Evolutionary conservation across 768 basidiomycete genomes (phyloP), one percentile per base, ranked within the genome.

Genomic region (Collybia sp.): DNA sequence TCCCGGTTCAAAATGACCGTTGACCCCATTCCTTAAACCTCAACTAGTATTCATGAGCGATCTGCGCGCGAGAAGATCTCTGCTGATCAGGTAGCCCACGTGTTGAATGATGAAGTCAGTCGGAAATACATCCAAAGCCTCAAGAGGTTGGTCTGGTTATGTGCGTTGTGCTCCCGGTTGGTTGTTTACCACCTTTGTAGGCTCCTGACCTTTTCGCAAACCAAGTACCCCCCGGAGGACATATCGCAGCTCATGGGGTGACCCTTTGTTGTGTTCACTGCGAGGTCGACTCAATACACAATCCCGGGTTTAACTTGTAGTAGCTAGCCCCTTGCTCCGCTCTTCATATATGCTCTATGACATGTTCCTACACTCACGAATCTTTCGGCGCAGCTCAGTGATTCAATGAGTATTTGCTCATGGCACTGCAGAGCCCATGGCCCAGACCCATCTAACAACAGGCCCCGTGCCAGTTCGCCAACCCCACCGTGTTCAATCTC

Each of bases 21-120:
- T 47, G 47, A 30, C n/a, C 32, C 36, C 20, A 49, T 13, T 50
- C 35, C 10, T 44, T 38, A 20, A 20, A 13, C 12, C 42, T 43
- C 19, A 37, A n/a, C 30, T 49, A 88, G 93, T 70, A 96, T 98
- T 46, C 96, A 99, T 69, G 96, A 96, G 65, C 88, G 96, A 60
- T 93, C 91, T 0, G 96, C 95, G 1, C 85, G 94, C 51, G 95
- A 99, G 66, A 97, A 97, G 70, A 99, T 99, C 49, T 93, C 91
- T 12, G 84, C 88, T 33, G 94, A 97, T 63, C 91, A 94, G 61
- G 93, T 99, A 6, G 96, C 95, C 0, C 96, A 99, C 64, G 96
- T 98, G 2, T 63, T 99, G 48, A 99, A 99, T 62, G 96, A 99
- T 58, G 96, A 99, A 80, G 92, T 97, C 59, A 93, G 91, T 58